These are phyloP conservation scores for Phyllostachys edulis DNA, from an alignment of 176 grass and related monocot species.

Conservation along the genomic window DNA sequence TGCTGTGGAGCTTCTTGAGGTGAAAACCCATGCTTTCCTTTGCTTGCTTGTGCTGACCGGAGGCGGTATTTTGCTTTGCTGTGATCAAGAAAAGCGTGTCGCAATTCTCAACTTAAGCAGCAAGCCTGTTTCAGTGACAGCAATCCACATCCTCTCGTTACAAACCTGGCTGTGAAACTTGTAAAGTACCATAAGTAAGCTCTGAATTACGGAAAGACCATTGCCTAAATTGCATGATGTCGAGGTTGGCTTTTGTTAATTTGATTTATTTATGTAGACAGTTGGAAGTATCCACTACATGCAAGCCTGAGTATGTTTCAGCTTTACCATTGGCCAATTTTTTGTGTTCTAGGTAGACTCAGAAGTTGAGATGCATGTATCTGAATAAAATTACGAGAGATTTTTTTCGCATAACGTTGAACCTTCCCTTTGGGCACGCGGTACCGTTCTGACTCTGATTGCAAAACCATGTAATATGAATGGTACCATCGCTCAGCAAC, in stretches of 20 bases:
- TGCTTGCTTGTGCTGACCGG: background rate
- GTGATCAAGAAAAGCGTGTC: background rate
- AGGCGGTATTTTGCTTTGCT: background rate
- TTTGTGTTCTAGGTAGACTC: background rate
- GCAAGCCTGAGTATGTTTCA: background rate
- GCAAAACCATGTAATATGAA: background rate
- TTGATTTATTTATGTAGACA: background rate
- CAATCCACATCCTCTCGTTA: background rate
- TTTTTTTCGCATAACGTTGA: background rate
- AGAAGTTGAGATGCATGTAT: background rate
- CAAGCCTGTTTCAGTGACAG: background rate
- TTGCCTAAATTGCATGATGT: background rate
- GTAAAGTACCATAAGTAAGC: background rate
- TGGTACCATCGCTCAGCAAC: background rate
- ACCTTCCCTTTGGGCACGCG: background rate
- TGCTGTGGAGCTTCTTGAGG: constrained; percentile 57
- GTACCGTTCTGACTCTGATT: background rate
- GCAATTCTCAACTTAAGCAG: background rate
- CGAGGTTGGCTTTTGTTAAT: background rate
- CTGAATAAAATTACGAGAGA: background rate
- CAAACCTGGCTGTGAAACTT: background rate
- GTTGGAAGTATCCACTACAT: background rate
- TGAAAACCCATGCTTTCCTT: background rate
- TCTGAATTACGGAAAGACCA: background rate
- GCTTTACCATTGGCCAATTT: background rate